A percentile compares a stretch with the other conserved stretches of the same genome.
Evolutionary conservation across 371 early-diverging fungal genomes (phyloP).

Genomic region (Mucor lusitanicus): DNA sequence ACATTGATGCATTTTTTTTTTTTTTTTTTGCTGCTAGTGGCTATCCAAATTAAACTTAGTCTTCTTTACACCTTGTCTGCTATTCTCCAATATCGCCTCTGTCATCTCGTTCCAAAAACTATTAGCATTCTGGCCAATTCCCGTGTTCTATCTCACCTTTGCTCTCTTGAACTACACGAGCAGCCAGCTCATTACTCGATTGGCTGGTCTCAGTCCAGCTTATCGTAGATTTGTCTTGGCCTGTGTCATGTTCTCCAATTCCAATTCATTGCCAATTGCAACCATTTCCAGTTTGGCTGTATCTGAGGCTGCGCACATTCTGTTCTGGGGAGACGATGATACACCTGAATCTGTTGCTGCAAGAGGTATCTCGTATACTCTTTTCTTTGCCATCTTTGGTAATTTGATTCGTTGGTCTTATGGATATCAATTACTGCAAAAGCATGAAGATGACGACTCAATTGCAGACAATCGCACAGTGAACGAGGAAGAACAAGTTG

Average conservation of each 20-base stretch:
- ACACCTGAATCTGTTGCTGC: conserved; percentile 65
- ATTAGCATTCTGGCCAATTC: conserved; percentile 73
- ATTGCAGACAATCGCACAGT: conserved; percentile 13
- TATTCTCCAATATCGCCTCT: conserved; percentile 74
- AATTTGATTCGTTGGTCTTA: conserved; percentile 80
- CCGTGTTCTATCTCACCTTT: conserved; percentile 61
- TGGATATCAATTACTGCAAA: conserved; percentile 64
- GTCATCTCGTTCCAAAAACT: conserved; percentile 60
- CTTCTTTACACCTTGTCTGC: conserved; percentile 76
- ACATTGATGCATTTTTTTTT: background rate
- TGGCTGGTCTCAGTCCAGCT: conserved; percentile 43
- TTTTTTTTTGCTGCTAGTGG: conserved; percentile 46
- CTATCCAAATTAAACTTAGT: conserved; percentile 70
- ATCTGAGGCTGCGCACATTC: conserved; percentile 61
- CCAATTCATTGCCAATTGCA: conserved; percentile 75
- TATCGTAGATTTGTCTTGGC: conserved; percentile 67
- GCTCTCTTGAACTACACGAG: conserved; percentile 31
- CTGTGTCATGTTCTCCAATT: conserved; percentile 70
- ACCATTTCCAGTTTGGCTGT: conserved; percentile 70
- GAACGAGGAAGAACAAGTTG: conserved; percentile 17
- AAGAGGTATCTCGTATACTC: conserved; percentile 74
- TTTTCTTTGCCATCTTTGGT: conserved; percentile 76
- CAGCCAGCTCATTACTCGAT: conserved; percentile 43
- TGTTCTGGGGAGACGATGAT: conserved; percentile 61
- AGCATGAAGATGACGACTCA: conserved; percentile 16